Evolutionary conservation across 305 asterid genomes (phyloP), one percentile per base, ranked within the genome.

Genomic region (Solanum hybrid): DNA sequence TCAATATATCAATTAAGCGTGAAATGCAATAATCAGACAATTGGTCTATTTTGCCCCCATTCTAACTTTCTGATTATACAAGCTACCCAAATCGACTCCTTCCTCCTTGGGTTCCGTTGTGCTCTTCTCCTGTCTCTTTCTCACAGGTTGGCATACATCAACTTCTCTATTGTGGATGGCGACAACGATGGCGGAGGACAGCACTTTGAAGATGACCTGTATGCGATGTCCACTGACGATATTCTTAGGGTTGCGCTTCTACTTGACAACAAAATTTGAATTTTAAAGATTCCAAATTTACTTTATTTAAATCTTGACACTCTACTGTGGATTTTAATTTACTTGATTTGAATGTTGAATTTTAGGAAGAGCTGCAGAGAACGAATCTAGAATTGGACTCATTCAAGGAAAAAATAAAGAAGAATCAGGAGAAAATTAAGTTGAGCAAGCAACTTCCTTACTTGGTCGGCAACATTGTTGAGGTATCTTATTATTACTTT

Each of bases 371-470:
- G 94, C 86, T 89, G 90, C 98, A 95, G 94, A 94, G 99, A 85
- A 94, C 97, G 84, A 96, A 93, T 93, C 92, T 95, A 88, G 97
- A 96, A 83, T 78, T 93, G 93, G 98, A 94, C 90, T 94, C 98
- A 1, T 94, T 94, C 89, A 94, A 92, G 90, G 99, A 96, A 91
- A 95, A 96, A 94, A 95, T 94, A 34, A 96, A 96, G 89, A 97
- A 95, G 92, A 96, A 96, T 91, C 96, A 94, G 74, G 98, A 95
- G 92, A 96, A 96, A 91, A 96, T 96, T 89, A 96, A 96, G 90
- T 96, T 96, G 86, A 94, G 94, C 91, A 96, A 96, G 92, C 97
- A 96, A 91, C 97, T 96, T 83, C 98, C 98, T 22, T 96, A 95
- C 91, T 93, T 96, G 93, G 98, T 96, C 28, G 98, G 97, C 35